phyloP scores from a whole-genome alignment of 2,329 filamentous ascomycete genomes.

The Neofusicoccum sp. region DNA sequence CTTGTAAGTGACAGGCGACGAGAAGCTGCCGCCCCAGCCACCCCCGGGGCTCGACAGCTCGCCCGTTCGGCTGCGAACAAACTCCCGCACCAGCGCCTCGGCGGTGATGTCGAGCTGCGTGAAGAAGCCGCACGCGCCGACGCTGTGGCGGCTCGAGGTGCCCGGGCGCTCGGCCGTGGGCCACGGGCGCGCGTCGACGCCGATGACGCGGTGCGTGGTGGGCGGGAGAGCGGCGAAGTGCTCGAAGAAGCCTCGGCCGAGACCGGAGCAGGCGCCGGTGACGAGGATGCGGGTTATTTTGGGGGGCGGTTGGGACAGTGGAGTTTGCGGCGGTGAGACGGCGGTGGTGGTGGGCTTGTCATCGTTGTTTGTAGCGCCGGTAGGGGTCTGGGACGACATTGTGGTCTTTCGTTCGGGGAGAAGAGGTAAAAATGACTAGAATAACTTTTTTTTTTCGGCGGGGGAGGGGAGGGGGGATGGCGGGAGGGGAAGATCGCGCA shows the following conservation, averaged over 20 bases:
- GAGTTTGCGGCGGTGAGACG: neutral
- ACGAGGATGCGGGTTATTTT: constrained; percentile 28
- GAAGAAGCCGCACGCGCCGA: constrained; percentile 11
- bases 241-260: constrained; percentile 36
- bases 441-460: too few relatives aligned
- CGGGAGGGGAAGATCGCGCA: too few relatives aligned
- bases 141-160: neutral
- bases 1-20: neutral
- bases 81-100: neutral
- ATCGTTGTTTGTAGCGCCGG: neutral
- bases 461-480: too few relatives aligned
- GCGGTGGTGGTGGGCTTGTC: neutral
- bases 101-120: constrained; percentile 4
- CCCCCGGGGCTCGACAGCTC: neutral
- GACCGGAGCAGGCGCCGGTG: constrained; percentile 39
- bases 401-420: too few relatives aligned
- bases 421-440: too few relatives aligned
- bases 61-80: neutral
- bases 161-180: neutral
- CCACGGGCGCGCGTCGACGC: constrained; percentile 6
- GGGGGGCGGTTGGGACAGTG: constrained; percentile 20
- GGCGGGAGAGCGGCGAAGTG: constrained; percentile 7
- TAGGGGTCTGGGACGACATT: neutral
- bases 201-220: neutral
- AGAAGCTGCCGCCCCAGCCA: neutral